These are phyloP conservation scores for Diaporthe sp. DNA, from an alignment of 2,329 filamentous ascomycete genomes.

Conservation along the genomic window DNA sequence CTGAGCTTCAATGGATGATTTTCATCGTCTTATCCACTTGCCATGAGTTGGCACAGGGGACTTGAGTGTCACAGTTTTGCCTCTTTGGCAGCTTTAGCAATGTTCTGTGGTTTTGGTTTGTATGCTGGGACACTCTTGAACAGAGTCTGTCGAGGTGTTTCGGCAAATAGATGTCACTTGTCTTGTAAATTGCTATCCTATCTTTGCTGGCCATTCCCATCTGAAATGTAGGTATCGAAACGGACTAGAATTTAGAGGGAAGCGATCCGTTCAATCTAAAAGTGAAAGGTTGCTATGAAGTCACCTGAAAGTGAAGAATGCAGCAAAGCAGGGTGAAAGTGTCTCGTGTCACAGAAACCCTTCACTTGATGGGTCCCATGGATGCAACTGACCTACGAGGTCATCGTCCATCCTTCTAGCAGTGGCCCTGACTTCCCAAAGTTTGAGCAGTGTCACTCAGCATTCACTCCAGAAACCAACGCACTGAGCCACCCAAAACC, in stretches of 20 bases:
- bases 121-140: not conserved
- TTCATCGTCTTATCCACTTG: not conserved
- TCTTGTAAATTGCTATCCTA: not conserved
- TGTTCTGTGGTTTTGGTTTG: not conserved
- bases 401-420: not conserved
- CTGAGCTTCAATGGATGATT: not conserved
- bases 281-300: not conserved
- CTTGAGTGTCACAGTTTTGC: not conserved
- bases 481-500: no score
- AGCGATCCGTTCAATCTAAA: not conserved
- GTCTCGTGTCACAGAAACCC: no score
- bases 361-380: no score
- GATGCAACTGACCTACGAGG: not conserved
- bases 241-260: no score
- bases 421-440: not conserved
- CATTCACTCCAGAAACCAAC: not conserved
- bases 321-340: not conserved
- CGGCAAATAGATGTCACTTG: not conserved
- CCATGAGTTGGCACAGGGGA: not conserved
- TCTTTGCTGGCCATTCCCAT: not conserved
- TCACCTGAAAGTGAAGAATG: not conserved
- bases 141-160: not conserved
- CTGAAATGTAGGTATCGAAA: not conserved
- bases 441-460: not conserved
- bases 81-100: not conserved